Percentiles rank a stretch among this genome's conserved stretches.
Conservation (phyloP, 176 grass and related monocot species). For the Ampelocalamus luodianensis region DNA sequence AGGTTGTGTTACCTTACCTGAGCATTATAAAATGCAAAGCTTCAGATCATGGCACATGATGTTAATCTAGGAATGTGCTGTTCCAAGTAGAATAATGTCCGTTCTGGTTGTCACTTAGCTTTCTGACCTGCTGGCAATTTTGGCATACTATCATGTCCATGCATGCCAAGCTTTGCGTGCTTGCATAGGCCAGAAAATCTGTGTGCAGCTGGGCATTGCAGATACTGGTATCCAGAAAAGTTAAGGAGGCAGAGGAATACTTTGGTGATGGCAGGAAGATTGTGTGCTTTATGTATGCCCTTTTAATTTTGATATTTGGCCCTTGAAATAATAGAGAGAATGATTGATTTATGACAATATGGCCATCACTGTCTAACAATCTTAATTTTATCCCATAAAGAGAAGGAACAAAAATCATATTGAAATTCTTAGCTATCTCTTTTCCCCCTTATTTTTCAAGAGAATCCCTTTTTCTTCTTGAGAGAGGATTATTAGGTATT, state of each 20-base stretch:
- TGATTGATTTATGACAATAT: background rate
- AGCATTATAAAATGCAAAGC: background rate
- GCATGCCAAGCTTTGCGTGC: conserved; percentile 20
- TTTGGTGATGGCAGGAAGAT: conserved; percentile 41
- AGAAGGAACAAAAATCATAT: background rate
- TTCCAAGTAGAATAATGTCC: conserved; percentile 34
- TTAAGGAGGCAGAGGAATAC: conserved; percentile 13
- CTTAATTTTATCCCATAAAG: background rate
- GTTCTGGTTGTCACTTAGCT: conserved; percentile 51
- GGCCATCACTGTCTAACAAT: background rate
- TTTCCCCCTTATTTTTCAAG: too few species aligned
- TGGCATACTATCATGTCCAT: conserved; percentile 42
- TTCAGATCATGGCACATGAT: conserved; percentile 15
- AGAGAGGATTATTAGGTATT: background rate
- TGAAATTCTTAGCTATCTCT: background rate
- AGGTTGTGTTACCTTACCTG: conserved; percentile 1
- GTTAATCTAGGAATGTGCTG: conserved; percentile 27
- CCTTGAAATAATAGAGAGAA: conserved; percentile 6
- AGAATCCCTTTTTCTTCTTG: background rate
- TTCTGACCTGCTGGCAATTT: conserved; percentile 50
- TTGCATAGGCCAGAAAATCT: conserved; percentile 25
- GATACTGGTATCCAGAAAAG: conserved; percentile 44
- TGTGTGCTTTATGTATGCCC: background rate
- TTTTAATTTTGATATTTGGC: background rate
- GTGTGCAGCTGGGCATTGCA: conserved; percentile 33